Base-by-base conservation (phyloP, 2,329 filamentous ascomycete species). In the Dothideomycetidae sp. region DNA sequence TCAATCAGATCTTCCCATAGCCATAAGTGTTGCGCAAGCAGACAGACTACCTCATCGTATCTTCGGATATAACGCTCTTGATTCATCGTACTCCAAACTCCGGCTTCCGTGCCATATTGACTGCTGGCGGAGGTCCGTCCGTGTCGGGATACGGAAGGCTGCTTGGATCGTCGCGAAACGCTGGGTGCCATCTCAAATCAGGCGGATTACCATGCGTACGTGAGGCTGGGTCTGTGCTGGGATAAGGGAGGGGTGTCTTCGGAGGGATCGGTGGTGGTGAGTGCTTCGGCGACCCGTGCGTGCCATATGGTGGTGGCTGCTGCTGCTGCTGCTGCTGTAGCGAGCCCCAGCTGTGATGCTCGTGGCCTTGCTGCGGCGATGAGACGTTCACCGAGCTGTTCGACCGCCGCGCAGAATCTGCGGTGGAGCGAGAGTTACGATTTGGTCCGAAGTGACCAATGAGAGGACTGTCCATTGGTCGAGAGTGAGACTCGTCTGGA, bases 91-190 rank as follows among this genome's bases (percentile, higher is more conserved):
- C 62, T 40, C 64, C 67, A 48, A 78, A 82, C 33, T 81, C 78
- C 1, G 88, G 88, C 57, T 94, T 94, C 48, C 78, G 74, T 31
- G 80, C 76, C 70, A 84, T 81, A 50, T 93, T 92, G 5, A 92
- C 84, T 5, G 72, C 66, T 3, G 88, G 88, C 12, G 88, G 86
- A 17, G 80, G 78, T 16, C 79, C 81, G 50, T 92, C 80, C 31
- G 75, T 77, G 33, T 82, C 60, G 0, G 88, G 88, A 55, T 94
- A 94, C 1, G 85, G 85, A 21, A 82, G 68, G 12, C 45, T 36
- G 21, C 13, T 38, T 11, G 28, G 28, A 2, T 29, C 7, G 30
- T 16, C 28, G 15, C n/a, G 36, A 13, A 29, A 29, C 29, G 36
- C 14, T 19, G 28, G 28, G 10, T 38, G 31, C 16, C 48, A 42